Evolutionary conservation across 129 eudicot species (phyloP).

Genomic region (Ambrosia trifida): DNA sequence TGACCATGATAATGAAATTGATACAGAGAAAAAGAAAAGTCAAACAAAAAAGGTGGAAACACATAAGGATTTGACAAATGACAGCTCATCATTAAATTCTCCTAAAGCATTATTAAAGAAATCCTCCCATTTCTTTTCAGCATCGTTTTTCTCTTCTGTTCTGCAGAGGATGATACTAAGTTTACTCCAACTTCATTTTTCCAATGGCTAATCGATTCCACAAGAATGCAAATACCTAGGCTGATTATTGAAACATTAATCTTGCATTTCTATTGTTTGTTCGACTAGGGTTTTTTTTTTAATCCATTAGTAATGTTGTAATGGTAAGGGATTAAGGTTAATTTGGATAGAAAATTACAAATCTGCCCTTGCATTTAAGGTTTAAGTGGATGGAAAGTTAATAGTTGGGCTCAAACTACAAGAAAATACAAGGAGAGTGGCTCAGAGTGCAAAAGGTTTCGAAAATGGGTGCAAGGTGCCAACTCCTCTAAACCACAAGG

Average conservation of each 20-base stretch:
- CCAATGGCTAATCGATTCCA: conserved; percentile 62
- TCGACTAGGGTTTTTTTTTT: conserved; percentile 10
- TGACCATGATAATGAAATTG: conserved; percentile 64
- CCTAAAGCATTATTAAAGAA: conserved; percentile 80
- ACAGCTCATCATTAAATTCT: conserved; percentile 56
- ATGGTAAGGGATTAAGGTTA: no score
- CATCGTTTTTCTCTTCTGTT: conserved; percentile 94
- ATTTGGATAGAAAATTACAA: no score
- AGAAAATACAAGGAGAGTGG: no score
- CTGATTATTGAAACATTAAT: no score
- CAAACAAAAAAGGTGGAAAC: conserved; percentile 67
- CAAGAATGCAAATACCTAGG: conserved; percentile 73
- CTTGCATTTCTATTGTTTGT: no score
- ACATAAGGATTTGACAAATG: conserved; percentile 66
- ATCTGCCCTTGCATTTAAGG: no score
- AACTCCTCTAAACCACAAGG: no score
- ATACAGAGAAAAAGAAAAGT: conserved; percentile 58
- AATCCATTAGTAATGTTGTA: no score
- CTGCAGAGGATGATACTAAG: conserved; percentile 72
- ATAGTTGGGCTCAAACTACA: no score
- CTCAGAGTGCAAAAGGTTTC: no score
- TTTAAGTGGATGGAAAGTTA: no score
- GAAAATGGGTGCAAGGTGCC: no score
- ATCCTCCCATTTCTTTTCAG: conserved; percentile 97
- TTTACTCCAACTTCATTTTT: conserved; percentile 70